These are phyloP conservation scores for Rehmannia glutinosa DNA, from an alignment of 257 asterid genomes.

Conservation along the genomic window DNA sequence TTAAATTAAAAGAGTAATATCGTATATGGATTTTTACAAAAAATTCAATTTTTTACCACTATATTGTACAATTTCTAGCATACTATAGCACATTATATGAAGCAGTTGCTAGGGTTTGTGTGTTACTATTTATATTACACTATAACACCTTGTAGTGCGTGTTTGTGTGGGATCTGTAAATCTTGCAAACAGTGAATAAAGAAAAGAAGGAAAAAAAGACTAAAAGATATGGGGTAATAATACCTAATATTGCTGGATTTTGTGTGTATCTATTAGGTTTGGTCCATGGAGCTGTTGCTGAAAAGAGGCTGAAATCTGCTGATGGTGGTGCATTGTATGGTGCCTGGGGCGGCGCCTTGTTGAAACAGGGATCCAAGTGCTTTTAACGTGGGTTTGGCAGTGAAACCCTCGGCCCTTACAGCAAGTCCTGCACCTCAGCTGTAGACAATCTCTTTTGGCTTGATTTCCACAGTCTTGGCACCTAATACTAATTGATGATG, in stretches of 20 bases:
- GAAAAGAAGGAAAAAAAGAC: background rate
- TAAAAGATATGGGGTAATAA: background rate
- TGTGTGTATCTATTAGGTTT: slow-evolving; percentile 64
- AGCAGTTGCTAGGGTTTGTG: too few species aligned
- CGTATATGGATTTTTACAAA: background rate
- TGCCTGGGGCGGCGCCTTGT: slow-evolving; percentile 47
- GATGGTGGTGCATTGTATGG: slow-evolving; percentile 32
- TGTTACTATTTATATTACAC: too few species aligned
- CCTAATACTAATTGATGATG: slow-evolving; percentile 31
- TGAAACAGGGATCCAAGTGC: slow-evolving; percentile 78
- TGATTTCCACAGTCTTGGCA: slow-evolving; percentile 87
- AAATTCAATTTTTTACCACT: background rate
- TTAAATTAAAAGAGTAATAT: too few species aligned
- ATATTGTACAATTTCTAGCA: too few species aligned
- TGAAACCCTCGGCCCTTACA: slow-evolving; percentile 65
- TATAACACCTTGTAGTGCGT: slow-evolving; percentile 18
- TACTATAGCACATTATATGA: too few species aligned
- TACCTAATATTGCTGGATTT: slow-evolving; percentile 43
- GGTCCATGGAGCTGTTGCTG: slow-evolving; percentile 29
- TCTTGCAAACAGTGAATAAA: slow-evolving; percentile 12
- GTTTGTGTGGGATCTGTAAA: slow-evolving; percentile 15
- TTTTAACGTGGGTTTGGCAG: slow-evolving; percentile 73
- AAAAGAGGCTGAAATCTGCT: slow-evolving; percentile 25
- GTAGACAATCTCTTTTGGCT: slow-evolving; percentile 66
- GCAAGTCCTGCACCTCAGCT: slow-evolving; percentile 67